Evolutionary conservation across 2,329 filamentous ascomycete genomes (phyloP).

Genomic region (Arthrobotrys sphaeroides): DNA sequence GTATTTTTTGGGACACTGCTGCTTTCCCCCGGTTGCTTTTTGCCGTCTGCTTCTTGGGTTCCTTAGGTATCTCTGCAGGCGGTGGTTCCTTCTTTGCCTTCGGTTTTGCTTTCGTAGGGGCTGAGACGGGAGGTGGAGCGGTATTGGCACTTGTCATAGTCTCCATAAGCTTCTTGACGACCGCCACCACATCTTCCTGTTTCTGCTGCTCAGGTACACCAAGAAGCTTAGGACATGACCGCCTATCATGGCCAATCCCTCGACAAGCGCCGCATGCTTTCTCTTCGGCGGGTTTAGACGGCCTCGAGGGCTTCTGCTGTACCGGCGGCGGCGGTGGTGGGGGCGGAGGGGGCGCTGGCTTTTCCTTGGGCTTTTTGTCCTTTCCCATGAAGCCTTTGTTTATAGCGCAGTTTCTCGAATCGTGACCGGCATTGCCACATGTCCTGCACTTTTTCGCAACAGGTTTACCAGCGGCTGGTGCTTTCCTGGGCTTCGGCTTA

Average conservation of each 20-base stretch:
- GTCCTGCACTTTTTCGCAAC: conserved; percentile 32
- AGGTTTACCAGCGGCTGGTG: background rate
- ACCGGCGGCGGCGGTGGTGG: conserved; percentile 8
- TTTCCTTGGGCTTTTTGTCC: conserved; percentile 11
- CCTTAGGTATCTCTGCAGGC: background rate
- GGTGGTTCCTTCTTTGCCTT: background rate
- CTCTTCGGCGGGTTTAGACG: conserved; percentile 28
- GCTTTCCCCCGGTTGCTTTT: background rate
- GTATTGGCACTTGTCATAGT: background rate
- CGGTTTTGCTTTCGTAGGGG: background rate
- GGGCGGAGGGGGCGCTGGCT: background rate
- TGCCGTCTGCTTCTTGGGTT: background rate
- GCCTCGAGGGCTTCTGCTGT: background rate
- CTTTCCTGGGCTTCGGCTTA: background rate
- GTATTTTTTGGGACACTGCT: background rate
- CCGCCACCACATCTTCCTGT: conserved; percentile 5
- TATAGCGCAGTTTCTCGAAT: conserved; percentile 43
- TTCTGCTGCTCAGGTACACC: background rate
- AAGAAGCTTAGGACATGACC: conserved; percentile 25
- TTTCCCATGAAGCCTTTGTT: conserved; percentile 33
- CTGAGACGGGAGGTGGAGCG: background rate
- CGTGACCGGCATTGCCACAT: conserved; percentile 44
- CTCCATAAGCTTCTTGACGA: conserved; percentile 19
- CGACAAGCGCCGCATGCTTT: conserved; percentile 47
- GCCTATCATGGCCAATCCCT: conserved; percentile 40